These are phyloP conservation scores for Lentinula lateritia DNA, from an alignment of 768 basidiomycete genomes.

Conservation along the genomic window DNA sequence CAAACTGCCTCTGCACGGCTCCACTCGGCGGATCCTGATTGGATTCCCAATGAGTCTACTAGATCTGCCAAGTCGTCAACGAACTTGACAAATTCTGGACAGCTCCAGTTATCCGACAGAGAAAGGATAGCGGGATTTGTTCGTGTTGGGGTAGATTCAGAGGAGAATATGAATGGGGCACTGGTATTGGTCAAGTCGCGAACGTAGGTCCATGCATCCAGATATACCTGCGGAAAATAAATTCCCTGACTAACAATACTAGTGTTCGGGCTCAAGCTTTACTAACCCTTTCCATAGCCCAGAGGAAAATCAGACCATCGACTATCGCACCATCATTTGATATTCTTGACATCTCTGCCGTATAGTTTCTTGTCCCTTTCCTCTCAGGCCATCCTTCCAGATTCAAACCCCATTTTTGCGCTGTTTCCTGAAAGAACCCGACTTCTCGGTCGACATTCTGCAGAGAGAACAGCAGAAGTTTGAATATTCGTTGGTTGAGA, in stretches of 20 bases:
- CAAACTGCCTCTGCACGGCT: slow-evolving; percentile 45
- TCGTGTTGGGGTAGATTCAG: slow-evolving; percentile 5
- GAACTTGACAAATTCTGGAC: slow-evolving; percentile 45
- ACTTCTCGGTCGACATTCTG: slow-evolving; percentile 48
- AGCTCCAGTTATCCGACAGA: slow-evolving; percentile 64
- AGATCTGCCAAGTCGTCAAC: slow-evolving; percentile 44
- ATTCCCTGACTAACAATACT: too few species aligned
- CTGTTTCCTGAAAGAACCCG: slow-evolving; percentile 54
- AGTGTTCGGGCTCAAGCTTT: not conserved
- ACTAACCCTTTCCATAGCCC: slow-evolving; percentile 73
- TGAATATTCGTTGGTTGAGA: slow-evolving; percentile 36
- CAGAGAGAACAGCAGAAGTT: slow-evolving; percentile 45
- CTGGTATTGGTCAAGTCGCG: slow-evolving; percentile 11
- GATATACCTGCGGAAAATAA: slow-evolving; percentile 45
- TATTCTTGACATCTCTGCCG: slow-evolving; percentile 63
- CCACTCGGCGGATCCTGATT: slow-evolving; percentile 28
- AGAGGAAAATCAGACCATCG: slow-evolving; percentile 67
- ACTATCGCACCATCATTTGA: slow-evolving; percentile 38
- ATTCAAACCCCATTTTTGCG: slow-evolving; percentile 37
- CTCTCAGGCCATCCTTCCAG: slow-evolving; percentile 45
- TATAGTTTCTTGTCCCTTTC: slow-evolving; percentile 62
- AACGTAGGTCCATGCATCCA: slow-evolving; percentile 62
- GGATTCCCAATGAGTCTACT: slow-evolving; percentile 38
- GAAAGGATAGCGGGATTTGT: slow-evolving; percentile 28
- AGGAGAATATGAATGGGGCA: not conserved